These are phyloP conservation scores for Cardamine chenopodiifolia DNA, from an alignment of 345 rosid species.

Conservation along the genomic window DNA sequence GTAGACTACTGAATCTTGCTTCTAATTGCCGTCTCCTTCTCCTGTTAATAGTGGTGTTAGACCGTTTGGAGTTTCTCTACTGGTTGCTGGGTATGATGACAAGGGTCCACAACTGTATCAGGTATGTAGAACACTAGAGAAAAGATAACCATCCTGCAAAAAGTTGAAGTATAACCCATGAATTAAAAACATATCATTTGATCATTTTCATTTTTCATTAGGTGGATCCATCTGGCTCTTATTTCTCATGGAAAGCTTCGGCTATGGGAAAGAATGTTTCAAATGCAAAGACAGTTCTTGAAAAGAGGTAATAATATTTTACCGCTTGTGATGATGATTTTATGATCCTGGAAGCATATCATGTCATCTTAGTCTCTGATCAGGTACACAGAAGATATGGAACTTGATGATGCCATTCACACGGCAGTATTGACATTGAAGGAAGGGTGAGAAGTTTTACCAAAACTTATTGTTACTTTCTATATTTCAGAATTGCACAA, in stretches of 20 bases:
- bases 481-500: background rate
- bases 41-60: conserved; percentile 69
- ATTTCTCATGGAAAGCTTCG: conserved; percentile 99
- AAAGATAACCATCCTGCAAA: background rate
- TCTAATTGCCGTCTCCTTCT: background rate
- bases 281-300: conserved; percentile 96
- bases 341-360: conserved; percentile 21
- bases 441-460: conserved; percentile 66
- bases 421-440: conserved; percentile 91
- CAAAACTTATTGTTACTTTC: background rate
- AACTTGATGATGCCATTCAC: conserved; percentile 99
- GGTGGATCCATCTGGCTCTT: conserved; percentile 99
- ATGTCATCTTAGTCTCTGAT: conserved; percentile 18
- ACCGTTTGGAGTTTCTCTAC: conserved; percentile 94
- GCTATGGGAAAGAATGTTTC: conserved; percentile 99
- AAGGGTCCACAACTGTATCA: conserved; percentile 94
- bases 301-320: conserved; percentile 66
- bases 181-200: background rate
- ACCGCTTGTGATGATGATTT: background rate
- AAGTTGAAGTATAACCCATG: background rate
- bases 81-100: conserved; percentile 95
- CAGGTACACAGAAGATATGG: conserved; percentile 97
- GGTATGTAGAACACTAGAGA: conserved; percentile 45
- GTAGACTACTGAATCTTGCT: conserved; percentile 15
- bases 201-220: conserved; percentile 25